phyloP scores from a whole-genome alignment of 805 yeast species.

The Candida alai region DNA sequence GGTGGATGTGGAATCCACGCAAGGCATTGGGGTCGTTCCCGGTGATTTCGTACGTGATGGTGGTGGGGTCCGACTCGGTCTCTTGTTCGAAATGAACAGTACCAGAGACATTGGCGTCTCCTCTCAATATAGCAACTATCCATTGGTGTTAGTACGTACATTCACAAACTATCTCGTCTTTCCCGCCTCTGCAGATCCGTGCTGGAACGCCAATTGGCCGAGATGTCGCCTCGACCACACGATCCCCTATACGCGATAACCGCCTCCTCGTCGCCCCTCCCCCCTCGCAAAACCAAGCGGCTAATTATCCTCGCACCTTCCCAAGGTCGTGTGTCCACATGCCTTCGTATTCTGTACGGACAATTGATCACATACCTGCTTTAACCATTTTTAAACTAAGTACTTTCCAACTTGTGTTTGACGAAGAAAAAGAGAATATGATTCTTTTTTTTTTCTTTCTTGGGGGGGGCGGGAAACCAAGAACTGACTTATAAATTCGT shows the following conservation, averaged over 20 bases:
- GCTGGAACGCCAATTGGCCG: no score
- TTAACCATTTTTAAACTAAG: constrained; percentile 47
- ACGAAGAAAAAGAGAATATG: neutral
- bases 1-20: constrained; percentile 97
- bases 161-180: no score
- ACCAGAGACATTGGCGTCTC: constrained; percentile 89
- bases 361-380: constrained; percentile 50
- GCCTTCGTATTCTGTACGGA: no score
- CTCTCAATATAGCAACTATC: constrained; percentile 93
- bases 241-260: no score
- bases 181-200: no score
- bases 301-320: no score
- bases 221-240: no score
- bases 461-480: constrained; percentile 1
- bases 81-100: constrained; percentile 82
- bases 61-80: constrained; percentile 76
- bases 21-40: constrained; percentile 87
- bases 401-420: neutral
- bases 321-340: no score
- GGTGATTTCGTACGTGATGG: constrained; percentile 79
- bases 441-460: constrained; percentile 1
- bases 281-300: no score
- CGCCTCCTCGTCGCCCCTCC: no score
- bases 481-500: constrained; percentile 1
- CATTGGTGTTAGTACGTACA: constrained; percentile 14